A percentile compares a stretch with the other conserved stretches of the same genome.
Evolutionary conservation across 352 stramenopile genomes (phyloP).

Genomic region (Peronospora belbahrii): DNA sequence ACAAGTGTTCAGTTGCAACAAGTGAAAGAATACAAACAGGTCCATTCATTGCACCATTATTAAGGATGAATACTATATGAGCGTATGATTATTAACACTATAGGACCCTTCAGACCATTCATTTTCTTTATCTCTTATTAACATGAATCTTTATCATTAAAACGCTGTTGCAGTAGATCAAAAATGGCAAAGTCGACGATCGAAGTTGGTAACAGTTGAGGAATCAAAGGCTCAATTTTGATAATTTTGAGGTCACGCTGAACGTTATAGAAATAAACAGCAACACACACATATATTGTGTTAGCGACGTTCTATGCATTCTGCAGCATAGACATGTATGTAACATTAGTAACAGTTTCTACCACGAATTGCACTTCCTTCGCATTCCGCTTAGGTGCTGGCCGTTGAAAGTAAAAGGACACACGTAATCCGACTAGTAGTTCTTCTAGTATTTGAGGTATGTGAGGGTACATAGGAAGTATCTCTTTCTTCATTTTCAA

Average conservation of each 20-base stretch:
- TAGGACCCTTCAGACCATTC: too few species aligned
- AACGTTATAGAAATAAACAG: not conserved
- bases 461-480: slow-evolving; percentile 26
- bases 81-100: too few species aligned
- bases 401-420: slow-evolving; percentile 39
- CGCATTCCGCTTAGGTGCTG: slow-evolving; percentile 10
- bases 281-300: not conserved
- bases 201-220: slow-evolving; percentile 36
- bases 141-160: too few species aligned
- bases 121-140: too few species aligned
- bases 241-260: slow-evolving; percentile 46
- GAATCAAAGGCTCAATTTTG: slow-evolving; percentile 32
- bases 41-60: too few species aligned
- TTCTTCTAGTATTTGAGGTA: slow-evolving; percentile 40
- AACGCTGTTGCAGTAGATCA: too few species aligned
- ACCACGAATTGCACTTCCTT: slow-evolving; percentile 26
- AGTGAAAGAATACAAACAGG: too few species aligned
- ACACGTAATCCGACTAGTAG: slow-evolving; percentile 44
- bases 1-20: too few species aligned
- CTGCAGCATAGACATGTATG: too few species aligned
- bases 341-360: too few species aligned
- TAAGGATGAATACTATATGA: too few species aligned
- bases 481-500: slow-evolving; percentile 24
- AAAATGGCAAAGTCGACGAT: too few species aligned
- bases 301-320: not conserved